Base-by-base conservation (phyloP, 1,139 yeast species). In the Yamadazyma triangularis region DNA sequence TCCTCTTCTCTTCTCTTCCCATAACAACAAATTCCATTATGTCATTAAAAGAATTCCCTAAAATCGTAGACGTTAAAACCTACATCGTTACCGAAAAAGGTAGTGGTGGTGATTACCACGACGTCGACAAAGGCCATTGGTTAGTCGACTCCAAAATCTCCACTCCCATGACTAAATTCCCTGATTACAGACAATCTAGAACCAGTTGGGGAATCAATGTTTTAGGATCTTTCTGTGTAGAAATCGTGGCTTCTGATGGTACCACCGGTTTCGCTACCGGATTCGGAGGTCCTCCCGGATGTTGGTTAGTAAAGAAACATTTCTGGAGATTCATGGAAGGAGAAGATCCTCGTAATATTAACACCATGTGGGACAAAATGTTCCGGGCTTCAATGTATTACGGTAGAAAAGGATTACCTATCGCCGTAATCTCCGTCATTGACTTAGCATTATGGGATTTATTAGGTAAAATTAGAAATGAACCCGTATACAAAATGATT, bases 221-320 rank as follows among this genome's bases (percentile, higher is more conserved):
- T 8, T 48, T 68, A 30, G 74, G 73, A n/a, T 67, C 73, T 5
- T 67, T 68, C 49, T 65, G 68, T 49, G 66, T 68, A 31, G 73
- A 68, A 41, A 53, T 69, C 29, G 68, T 60, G 42, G 69, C 74
- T 23, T 51, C 61, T 12, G 72, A 68, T 40, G 74, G 74, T 28
- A 59, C 70, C 10, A 63, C 50, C 29, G 74, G 74, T 16, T 65
- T 67, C 35, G 73, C 73, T 16, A 68, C 74, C 25, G 74, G 73
- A n/a, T 67, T 68, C 42, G 74, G 74, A 25, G 74, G 74, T n/a
- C 67, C 69, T 30, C 63, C 67, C 16, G 72, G 71, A 4, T 66
- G 73, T 43, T 65, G 73, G 72, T 48, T 68, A 30, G 65, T 63
- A 33, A 60, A 64, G 39, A 47, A 64, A 32, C 74, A 68, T 45